Evolutionary conservation across 179 eudicot genomes (phyloP).

Genomic region (Carnegiea gigantea): DNA sequence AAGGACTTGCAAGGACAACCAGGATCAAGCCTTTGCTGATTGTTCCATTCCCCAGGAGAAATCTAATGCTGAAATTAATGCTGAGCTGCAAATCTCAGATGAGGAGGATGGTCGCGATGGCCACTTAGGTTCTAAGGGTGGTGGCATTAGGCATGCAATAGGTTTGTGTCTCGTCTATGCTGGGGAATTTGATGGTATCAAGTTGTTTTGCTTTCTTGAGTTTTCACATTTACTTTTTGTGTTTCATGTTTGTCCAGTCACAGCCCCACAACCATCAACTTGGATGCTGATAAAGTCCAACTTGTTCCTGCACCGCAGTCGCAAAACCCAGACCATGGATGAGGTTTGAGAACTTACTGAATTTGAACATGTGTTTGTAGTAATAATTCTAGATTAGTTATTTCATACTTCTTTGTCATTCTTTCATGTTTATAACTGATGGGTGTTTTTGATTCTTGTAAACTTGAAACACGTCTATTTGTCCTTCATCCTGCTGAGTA

Average conservation of each 20-base stretch:
- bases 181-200: neutral
- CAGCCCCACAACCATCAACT: constrained; percentile 62
- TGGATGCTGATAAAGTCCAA: constrained; percentile 83
- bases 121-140: constrained; percentile 37
- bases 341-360: constrained; percentile 52
- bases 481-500: neutral
- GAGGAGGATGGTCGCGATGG: constrained; percentile 67
- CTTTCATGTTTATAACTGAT: neutral
- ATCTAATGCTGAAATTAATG: constrained; percentile 85
- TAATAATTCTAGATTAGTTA: neutral
- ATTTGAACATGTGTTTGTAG: neutral
- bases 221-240: constrained; percentile 7
- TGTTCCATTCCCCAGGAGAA: constrained; percentile 95
- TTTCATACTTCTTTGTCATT: constrained; percentile 2
- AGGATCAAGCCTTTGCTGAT: constrained; percentile 74
- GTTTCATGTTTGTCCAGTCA: constrained; percentile 17
- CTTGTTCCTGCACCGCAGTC: constrained; percentile 81
- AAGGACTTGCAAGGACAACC: constrained; percentile 94
- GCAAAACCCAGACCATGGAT: constrained; percentile 79
- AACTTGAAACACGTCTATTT: neutral
- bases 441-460: neutral
- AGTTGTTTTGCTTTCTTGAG: constrained; percentile 1
- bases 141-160: constrained; percentile 38
- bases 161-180: constrained; percentile 42
- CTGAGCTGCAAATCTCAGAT: constrained; percentile 91